Evolutionary conservation across 2,329 filamentous ascomycete species (phyloP).

Genomic region (Nigrograna mackinnonii): DNA sequence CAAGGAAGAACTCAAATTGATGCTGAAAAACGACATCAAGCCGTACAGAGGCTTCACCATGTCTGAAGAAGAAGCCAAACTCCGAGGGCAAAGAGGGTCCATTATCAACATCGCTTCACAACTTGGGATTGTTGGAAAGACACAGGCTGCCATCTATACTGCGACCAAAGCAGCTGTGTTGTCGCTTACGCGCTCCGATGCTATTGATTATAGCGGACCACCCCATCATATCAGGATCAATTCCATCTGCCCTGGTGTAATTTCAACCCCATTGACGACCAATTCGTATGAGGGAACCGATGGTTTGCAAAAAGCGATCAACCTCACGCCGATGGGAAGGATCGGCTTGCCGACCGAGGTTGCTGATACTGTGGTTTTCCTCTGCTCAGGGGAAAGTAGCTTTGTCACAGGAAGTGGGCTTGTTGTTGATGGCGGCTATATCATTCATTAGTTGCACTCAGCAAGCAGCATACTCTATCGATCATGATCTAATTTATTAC

Average conservation of each 20-base stretch:
- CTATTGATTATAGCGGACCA: constrained; percentile 54
- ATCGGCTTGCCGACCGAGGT: constrained; percentile 54
- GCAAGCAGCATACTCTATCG: no score
- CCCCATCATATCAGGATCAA: constrained; percentile 55
- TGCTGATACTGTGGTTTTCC: constrained; percentile 53
- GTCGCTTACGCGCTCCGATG: constrained; percentile 57
- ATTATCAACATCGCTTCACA: constrained; percentile 59
- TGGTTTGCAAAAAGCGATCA: constrained; percentile 35
- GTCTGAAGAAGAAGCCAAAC: constrained; percentile 4
- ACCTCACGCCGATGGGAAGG: constrained; percentile 49
- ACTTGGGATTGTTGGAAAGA: constrained; percentile 43
- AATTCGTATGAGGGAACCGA: constrained; percentile 16
- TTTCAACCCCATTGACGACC: constrained; percentile 41
- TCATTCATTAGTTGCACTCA: constrained; percentile 13
- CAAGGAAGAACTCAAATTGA: constrained; percentile 50
- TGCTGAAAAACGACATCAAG: constrained; percentile 55
- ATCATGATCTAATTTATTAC: no score
- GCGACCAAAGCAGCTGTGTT: constrained; percentile 60
- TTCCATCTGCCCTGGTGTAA: constrained; percentile 56
- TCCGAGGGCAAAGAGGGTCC: constrained; percentile 32
- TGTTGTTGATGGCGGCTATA: constrained; percentile 46
- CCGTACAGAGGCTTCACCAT: constrained; percentile 29
- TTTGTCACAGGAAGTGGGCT: constrained; percentile 53
- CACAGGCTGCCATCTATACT: constrained; percentile 52
- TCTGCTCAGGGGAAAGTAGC: constrained; percentile 56